Base-by-base conservation (phyloP, 306 rosid species). In the Castanea crenata region DNA sequence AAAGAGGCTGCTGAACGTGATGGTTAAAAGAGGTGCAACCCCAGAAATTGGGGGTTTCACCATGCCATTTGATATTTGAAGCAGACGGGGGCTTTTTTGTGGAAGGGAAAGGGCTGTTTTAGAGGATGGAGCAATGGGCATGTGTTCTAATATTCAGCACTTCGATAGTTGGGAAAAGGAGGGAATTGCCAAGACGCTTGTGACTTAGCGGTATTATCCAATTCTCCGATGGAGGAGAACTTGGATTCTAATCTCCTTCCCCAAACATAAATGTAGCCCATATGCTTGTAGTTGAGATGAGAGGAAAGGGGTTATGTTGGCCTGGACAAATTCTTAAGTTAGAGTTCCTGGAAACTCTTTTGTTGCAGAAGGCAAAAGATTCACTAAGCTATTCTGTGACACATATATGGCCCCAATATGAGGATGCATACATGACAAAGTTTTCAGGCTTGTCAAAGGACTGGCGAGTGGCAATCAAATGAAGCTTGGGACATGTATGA, bases 1-100 rank as follows among this genome's bases (percentile, higher is more conserved):
- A 51, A 62, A 41, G 69, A 79, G 74, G 41, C 8, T 79, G 23
- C 67, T 68, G 35, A 79, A 57, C 59, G 0, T 56, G 35, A 81
- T 57, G 79, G 72, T 15, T 21, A 82, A 79, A 69, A 73, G 81
- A 70, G 81, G 83, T 51, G 86, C 59, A 25, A 57, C 54, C 15
- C 51, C 52, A 14, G 38, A 32, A n/a, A 71, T 71, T 12, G 55
- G 19, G 44, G 73, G 82, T 7, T 49, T 46, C 29, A 5, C 46
- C 15, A 13, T n/a, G 31, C 31, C 38, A 52, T n/a, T 35, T 52
- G 15, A 75, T 23, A 61, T 59, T n/a, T 70, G 76, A 76, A 38
- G 58, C 23, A 9, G 61, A 58, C 14, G 1, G 4, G 13, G 54
- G 54, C 27, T 27, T 63, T 38, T 25, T 62, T 5, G n/a, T 25